Base-by-base conservation (phyloP, 106 monocot species). In the Phalaenopsis equestris region DNA sequence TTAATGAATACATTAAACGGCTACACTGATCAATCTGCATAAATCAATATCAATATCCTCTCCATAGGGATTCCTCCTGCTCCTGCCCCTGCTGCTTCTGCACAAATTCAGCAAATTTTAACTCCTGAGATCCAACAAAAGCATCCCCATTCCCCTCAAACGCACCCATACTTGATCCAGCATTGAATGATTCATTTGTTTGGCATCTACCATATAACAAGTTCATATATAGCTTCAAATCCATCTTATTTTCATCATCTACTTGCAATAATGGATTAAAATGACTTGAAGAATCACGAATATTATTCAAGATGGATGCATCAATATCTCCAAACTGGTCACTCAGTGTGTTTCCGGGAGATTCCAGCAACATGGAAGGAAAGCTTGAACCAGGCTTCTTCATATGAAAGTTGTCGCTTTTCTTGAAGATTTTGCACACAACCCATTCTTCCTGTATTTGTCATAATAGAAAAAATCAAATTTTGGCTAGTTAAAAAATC, bases 381-480 rank as follows among this genome's bases (percentile, higher is more conserved):
- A 38, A 74, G 74, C 74, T 43, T n/a, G 74, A 38, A 24, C 19
- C 5, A 65, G 64, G 24, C 45, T 21, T 43, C 17, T 74, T 74
- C 19, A 43, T 74, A 9, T 74, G 74, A 43, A 74, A 74, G 74
- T 19, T n/a, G 17, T 6, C 45, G 79, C 80, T 87, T 82, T 93
- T 93, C 80, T 38, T 87, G 82, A 93, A 93, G 2, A 93, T 87
- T 79, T 90, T 88, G 18, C 90, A 93, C 11, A 93, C 93, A 7
- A 88, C 85, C 93, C 90, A 90, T 84, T 90, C 93, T 72, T 93
- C 93, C 90, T 93, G 84, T 2, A 15, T 37, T 19, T 5, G 24
- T 8, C 57, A 6, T 6, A 6, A 45, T 45, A 4, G 1, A 52
- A 52, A 10, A 0, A 65, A 21, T 8, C 14, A 8, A 65, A 21